These are phyloP conservation scores for Shiraia bambusicola DNA, from an alignment of 2,329 filamentous ascomycete species.

Conservation along the genomic window DNA sequence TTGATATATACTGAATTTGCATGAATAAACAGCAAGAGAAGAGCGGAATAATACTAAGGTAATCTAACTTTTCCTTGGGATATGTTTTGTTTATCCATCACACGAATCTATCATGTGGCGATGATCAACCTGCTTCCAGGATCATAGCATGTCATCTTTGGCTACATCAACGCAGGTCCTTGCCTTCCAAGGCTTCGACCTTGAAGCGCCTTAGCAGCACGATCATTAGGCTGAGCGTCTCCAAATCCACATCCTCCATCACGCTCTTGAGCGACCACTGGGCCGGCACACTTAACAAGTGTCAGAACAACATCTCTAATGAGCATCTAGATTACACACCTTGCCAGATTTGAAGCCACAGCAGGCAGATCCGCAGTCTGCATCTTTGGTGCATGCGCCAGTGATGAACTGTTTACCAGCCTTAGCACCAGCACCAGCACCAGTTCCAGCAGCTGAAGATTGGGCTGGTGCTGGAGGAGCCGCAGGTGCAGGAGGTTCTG, in stretches of 20 bases:
- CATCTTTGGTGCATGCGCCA: conserved; percentile 40
- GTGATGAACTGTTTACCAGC: conserved; percentile 45
- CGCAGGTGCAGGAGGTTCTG: background rate
- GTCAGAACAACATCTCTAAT: background rate
- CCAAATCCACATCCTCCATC: conserved; percentile 44
- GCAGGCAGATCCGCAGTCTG: conserved; percentile 43
- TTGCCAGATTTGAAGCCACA: conserved; percentile 40
- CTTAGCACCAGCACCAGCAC: conserved; percentile 1
- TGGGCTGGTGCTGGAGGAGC: conserved; percentile 25
- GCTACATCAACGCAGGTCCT: conserved; percentile 25
- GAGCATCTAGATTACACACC: background rate
- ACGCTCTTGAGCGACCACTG: conserved; percentile 37
- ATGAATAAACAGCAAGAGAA: too few species aligned
- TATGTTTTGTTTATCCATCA: too few species aligned
- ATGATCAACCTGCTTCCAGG: too few species aligned
- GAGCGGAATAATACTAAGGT: too few species aligned
- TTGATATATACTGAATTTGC: too few species aligned
- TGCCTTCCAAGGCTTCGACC: conserved; percentile 22
- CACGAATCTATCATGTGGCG: too few species aligned
- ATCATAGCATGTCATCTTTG: background rate
- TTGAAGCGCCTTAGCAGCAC: conserved; percentile 32
- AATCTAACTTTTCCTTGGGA: too few species aligned
- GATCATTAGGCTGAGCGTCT: conserved; percentile 36
- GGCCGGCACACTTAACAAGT: conserved; percentile 23
- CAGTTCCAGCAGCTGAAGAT: background rate